Evolutionary conservation across 768 basidiomycete genomes (phyloP), one percentile per base, ranked within the genome.

Genomic region (Cystobasidium ongulense): DNA sequence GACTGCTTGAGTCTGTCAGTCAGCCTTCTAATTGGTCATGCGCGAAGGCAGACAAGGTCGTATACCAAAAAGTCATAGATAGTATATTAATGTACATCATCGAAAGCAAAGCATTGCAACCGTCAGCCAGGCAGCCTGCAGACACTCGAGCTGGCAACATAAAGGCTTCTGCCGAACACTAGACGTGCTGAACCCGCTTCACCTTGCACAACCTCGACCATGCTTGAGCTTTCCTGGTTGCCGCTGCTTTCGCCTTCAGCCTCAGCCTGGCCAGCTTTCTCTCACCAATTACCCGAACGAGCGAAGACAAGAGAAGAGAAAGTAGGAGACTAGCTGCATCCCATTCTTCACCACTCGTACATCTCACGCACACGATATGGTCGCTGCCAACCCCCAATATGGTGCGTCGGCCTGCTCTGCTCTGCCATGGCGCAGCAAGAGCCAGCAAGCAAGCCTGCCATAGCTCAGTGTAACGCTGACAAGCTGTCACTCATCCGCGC

Each of bases 361-460:
- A 59, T 13, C 29, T 27, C 43, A 46, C 13, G 43, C 43, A 46
- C 83, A 13, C 25, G 29, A 59, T 59, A 64, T 64, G 63, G 31
- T 35, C 25, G 63, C 63, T 38, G 63, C 63, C 63, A 64, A 64
- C 39, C 63, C 63, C 38, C 63, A 64, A 25, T 64, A 64, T 23
- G 63, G 63, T 64, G 63, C 25, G 63, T 64, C n/a, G 38, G 31
- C 23, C 23, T 29, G 15, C 18, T 7, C 31, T n/a, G 63, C 36
- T 59, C 57, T 59, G 29, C 23, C 33, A 15, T 59, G 57, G 8
- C 46, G n/a, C n/a, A n/a, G n/a, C n/a, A n/a, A n/a, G n/a, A n/a
- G n/a, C n/a, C n/a, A n/a, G n/a, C n/a, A 8, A 11, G 46, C 15
- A 21, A 50, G 46, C 46, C 15, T 8, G 46, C 57, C 57, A 61